A percentile compares a stretch with the other conserved stretches of the same genome.
phyloP scores from a whole-genome alignment of 257 asterid genomes.

The Solanum rostratum region DNA sequence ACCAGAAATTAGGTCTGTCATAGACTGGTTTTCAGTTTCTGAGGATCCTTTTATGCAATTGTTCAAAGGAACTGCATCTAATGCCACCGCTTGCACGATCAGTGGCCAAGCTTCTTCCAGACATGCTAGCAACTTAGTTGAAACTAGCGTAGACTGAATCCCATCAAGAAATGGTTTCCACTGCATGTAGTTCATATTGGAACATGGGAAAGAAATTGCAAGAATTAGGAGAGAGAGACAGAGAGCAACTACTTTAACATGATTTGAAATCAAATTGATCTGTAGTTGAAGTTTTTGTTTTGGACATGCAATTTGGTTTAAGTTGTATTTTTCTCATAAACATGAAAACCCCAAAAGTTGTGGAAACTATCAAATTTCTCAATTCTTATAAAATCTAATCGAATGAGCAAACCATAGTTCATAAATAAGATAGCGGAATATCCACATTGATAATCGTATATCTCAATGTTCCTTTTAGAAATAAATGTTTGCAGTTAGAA shows the following conservation, averaged over 20 bases:
- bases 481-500: too few species aligned
- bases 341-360: too few species aligned
- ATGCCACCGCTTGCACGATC: conserved; percentile 80
- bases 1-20: conserved; percentile 51
- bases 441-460: too few species aligned
- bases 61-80: conserved; percentile 80
- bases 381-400: too few species aligned
- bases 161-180: conserved; percentile 98
- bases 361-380: too few species aligned
- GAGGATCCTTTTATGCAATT: conserved; percentile 32
- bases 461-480: too few species aligned
- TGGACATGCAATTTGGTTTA: too few species aligned
- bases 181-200: conserved; percentile 34
- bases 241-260: background rate
- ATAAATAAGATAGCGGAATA: too few species aligned
- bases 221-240: background rate
- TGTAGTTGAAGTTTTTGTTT: too few species aligned
- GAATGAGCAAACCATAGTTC: too few species aligned
- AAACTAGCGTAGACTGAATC: conserved; percentile 67
- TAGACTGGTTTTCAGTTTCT: conserved; percentile 25
- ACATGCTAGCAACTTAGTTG: conserved; percentile 69
- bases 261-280: too few species aligned
- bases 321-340: too few species aligned
- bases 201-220: conserved; percentile 7
- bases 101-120: conserved; percentile 97